Percentiles rank a stretch among this genome's conserved stretches.
Conservation (phyloP, 108 stramenopile species). For the Parmales sp. region DNA sequence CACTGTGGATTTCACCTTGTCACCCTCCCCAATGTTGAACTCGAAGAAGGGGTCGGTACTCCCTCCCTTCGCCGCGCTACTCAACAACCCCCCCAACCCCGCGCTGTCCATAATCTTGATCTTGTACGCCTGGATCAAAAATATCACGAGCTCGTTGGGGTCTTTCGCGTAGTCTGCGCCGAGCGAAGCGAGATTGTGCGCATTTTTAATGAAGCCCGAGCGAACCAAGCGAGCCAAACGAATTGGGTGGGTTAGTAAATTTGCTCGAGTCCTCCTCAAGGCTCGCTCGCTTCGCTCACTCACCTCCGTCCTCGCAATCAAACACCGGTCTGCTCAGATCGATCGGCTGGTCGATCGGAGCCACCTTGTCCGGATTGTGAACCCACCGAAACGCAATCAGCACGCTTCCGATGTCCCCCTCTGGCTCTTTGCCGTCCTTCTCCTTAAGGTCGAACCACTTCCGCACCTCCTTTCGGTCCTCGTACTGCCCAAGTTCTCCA, state of each 20-base stretch:
- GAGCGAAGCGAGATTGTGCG: neutral
- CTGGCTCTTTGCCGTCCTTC: neutral
- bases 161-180: neutral
- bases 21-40: neutral
- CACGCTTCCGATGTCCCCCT: neutral
- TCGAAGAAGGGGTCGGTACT: neutral
- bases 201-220: neutral
- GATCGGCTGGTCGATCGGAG: neutral
- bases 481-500: neutral
- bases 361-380: neutral
- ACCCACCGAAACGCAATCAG: slow-evolving; percentile 2
- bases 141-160: slow-evolving; percentile 6
- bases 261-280: neutral
- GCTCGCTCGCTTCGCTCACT: neutral
- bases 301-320: neutral
- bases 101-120: slow-evolving; percentile 1
- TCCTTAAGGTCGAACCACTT: slow-evolving; percentile 5
- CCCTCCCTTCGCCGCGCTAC: neutral
- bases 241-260: too few species aligned
- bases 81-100: neutral
- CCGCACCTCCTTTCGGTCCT: neutral
- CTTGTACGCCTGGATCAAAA: neutral
- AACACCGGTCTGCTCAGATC: neutral
- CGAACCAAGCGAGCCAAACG: too few species aligned
- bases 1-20: neutral